Percentiles rank a stretch among this genome's conserved stretches.
Evolutionary conservation across 345 rosid species (phyloP).

Genomic region (Eutrema japonicum): DNA sequence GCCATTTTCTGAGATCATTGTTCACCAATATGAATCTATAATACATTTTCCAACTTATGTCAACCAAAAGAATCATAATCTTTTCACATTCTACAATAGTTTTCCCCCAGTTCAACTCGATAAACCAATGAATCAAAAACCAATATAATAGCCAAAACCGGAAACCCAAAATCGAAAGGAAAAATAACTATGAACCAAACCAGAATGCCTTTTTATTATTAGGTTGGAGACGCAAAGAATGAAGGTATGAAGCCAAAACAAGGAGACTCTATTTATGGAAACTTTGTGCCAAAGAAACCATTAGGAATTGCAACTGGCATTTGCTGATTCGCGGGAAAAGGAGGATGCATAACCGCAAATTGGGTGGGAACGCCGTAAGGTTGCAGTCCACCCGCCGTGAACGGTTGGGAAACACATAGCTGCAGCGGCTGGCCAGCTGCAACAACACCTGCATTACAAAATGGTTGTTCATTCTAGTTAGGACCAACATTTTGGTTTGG

Average conservation of each 20-base stretch:
- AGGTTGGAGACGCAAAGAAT: conserved; percentile 33
- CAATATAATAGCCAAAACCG: neutral
- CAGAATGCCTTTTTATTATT: neutral
- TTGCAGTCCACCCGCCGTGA: conserved; percentile 51
- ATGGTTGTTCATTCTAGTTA: neutral
- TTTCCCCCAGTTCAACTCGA: neutral
- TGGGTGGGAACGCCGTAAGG: conserved; percentile 50
- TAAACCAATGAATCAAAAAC: neutral
- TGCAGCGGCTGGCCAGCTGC: conserved; percentile 37
- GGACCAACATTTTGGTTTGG: neutral
- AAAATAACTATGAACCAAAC: neutral
- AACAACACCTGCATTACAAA: conserved; percentile 27
- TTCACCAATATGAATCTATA: neutral
- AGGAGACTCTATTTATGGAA: conserved; percentile 47
- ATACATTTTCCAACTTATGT: neutral
- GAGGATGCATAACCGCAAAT: conserved; percentile 54
- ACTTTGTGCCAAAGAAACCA: conserved; percentile 49
- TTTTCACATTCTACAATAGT: conserved; percentile 2
- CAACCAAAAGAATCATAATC: conserved; percentile 2
- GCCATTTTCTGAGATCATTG: neutral
- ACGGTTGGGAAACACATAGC: conserved; percentile 54
- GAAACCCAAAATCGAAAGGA: neutral
- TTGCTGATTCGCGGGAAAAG: conserved; percentile 48
- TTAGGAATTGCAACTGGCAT: conserved; percentile 52
- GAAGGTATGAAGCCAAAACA: conserved; percentile 10